Conservation (phyloP, 2,329 filamentous ascomycete species). For the Rhynchosporium secalis region DNA sequence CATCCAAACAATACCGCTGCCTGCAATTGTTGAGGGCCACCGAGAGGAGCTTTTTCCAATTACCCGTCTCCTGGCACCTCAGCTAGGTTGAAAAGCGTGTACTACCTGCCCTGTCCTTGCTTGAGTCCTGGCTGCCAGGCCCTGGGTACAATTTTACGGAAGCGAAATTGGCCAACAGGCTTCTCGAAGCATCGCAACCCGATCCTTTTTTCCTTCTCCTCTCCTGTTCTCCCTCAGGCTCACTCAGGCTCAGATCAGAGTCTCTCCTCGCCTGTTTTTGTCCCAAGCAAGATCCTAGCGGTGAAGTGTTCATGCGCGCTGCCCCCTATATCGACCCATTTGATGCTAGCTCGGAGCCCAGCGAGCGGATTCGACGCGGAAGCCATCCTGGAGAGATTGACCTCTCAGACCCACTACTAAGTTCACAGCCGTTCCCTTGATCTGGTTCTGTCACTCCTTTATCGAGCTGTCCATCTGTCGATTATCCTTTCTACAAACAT, state of each 20-base stretch:
- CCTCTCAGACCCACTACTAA: constrained; percentile 36
- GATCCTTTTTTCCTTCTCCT: no score
- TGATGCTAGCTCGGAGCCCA: constrained; percentile 27
- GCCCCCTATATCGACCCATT: constrained; percentile 24
- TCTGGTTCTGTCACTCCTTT: constrained; percentile 23
- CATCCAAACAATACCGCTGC: not conserved
- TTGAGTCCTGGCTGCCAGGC: no score
- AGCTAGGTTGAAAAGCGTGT: no score
- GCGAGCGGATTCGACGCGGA: constrained; percentile 8
- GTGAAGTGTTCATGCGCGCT: constrained; percentile 32
- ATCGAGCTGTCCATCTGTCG: constrained; percentile 21
- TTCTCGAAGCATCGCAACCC: no score
- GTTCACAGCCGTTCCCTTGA: constrained; percentile 28
- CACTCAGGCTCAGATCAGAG: no score
- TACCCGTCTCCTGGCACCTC: constrained; percentile 9
- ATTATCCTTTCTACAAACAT: constrained; percentile 15
- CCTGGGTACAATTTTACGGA: no score
- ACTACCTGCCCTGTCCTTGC: no score
- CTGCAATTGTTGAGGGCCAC: not conserved
- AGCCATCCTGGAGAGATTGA: constrained; percentile 34
- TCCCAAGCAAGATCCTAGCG: constrained; percentile 23
- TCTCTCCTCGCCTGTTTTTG: no score
- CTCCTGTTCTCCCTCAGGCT: no score
- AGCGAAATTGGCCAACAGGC: no score
- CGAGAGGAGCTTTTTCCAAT: constrained; percentile 13